Evolutionary conservation across 768 basidiomycete species (phyloP).

Genomic region (Leccinum ochraceum): DNA sequence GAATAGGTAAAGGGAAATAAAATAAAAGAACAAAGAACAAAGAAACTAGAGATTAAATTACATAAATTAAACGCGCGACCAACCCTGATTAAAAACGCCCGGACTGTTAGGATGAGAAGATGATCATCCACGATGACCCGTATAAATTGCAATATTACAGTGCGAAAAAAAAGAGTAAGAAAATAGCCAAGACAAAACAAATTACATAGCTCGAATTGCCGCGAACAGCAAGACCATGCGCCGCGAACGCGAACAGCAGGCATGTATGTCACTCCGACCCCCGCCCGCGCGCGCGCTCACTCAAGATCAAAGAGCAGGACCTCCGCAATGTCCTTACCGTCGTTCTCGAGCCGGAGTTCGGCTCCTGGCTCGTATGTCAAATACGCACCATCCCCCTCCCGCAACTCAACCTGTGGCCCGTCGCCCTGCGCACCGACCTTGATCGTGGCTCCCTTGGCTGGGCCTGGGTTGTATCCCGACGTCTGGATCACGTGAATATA

Average conservation of each 20-base stretch:
- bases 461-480: conserved; percentile 70
- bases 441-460: conserved; percentile 58
- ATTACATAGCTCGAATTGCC: not conserved
- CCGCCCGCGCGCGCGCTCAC: conserved; percentile 20
- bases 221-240: not conserved
- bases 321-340: conserved; percentile 67
- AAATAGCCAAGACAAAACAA: not conserved
- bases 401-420: conserved; percentile 51
- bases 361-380: conserved; percentile 44
- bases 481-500: conserved; percentile 89
- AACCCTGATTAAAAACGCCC: not conserved
- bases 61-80: not conserved
- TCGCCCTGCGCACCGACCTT: conserved; percentile 46
- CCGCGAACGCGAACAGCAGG: not conserved
- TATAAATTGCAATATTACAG: conserved; percentile 2
- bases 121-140: conserved; percentile 4
- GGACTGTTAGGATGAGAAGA: conserved; percentile 9
- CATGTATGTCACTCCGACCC: not conserved
- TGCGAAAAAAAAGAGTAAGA: not conserved
- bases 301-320: conserved; percentile 81
- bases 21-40: not conserved
- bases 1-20: not conserved
- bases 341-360: conserved; percentile 54
- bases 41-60: not conserved
- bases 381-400: conserved; percentile 90